Evolutionary conservation across 306 rosid genomes (phyloP), one percentile per base, ranked within the genome.

Genomic region (Hylodesmum podocarpum): DNA sequence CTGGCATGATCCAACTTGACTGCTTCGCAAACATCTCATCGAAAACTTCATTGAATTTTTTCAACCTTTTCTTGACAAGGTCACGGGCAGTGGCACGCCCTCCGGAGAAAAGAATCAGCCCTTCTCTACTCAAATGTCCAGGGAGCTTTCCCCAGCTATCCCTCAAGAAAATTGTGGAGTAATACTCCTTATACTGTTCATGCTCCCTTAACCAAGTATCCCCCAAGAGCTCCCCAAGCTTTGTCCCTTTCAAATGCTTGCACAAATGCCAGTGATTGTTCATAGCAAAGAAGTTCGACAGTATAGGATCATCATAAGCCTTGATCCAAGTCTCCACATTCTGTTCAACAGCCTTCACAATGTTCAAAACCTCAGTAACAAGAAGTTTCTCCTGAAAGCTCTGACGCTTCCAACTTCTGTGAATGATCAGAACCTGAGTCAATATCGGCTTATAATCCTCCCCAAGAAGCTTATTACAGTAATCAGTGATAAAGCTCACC

Each of bases 71-170:
- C 89, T 96, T 96, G 77, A 96, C 99, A 43, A 96, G 94, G 83
- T 93, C 99, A 21, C 99, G 99, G 22, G 99, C 99, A 46, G 99
- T 96, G 34, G 99, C 99, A 1, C 94, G 96, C 43, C 98, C 98
- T 77, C 99, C 99, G 0, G 99, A 96, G 84, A 96, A 96, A 70
- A 93, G 83, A 73, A 96, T 93, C 76, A 96, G 84, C 68, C 99
- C 99, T 83, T 96, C 98, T 73, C 99, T 82, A 59, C 99, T 96
- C 79, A 96, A 84, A 76, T 91, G 93, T 77, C 88, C 79, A 14
- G 99, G 98, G 81, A 96, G 98, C 85, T 91, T 96, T 39, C 96
- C 97, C 99, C 99, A 96, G 81, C 96, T 93, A 0, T 96, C 97
- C 61, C 85, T 87, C 85, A 96, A 81, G 84, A 96, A 86, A 59